phyloP scores from a whole-genome alignment of 139 green algal species.

The Axilococcus clingmanii region DNA sequence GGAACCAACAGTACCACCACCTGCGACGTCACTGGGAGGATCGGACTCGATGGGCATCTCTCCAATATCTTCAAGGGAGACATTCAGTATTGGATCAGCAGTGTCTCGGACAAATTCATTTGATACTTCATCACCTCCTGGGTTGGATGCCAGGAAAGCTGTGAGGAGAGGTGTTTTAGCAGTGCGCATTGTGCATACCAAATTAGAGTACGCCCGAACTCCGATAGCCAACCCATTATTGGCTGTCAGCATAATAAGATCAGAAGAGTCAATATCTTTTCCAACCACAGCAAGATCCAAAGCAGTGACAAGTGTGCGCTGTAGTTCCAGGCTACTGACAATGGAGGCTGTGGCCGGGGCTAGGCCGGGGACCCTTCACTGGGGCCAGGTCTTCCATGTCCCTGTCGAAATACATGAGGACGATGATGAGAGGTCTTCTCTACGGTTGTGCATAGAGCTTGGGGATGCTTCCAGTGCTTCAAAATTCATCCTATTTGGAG shows the following conservation, averaged over 20 bases:
- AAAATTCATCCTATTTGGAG: conserved; percentile 13
- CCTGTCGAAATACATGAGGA: conserved; percentile 1
- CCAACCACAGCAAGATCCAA: background rate
- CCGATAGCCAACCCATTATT: conserved; percentile 18
- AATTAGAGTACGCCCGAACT: conserved; percentile 15
- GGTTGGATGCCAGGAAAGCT: no score
- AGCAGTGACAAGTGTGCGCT: background rate
- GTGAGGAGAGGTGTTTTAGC: conserved; percentile 21
- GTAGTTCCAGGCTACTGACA: conserved; percentile 11
- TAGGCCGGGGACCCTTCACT: conserved; percentile 19
- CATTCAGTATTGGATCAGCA: no score
- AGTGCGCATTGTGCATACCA: conserved; percentile 16
- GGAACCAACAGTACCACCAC: no score
- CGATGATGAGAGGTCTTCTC: background rate
- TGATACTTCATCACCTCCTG: no score
- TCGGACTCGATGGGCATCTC: no score
- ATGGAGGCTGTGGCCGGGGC: conserved; percentile 10
- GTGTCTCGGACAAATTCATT: no score
- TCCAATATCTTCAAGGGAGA: no score
- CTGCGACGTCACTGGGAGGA: no score
- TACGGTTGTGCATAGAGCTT: conserved; percentile 12
- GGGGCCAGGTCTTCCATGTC: conserved; percentile 24
- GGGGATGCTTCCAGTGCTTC: conserved; percentile 3
- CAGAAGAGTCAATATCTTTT: no score
- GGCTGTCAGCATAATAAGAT: conserved; percentile 14